Base-by-base conservation (phyloP, 176 grass and related monocot species). In the Secale cereale region DNA sequence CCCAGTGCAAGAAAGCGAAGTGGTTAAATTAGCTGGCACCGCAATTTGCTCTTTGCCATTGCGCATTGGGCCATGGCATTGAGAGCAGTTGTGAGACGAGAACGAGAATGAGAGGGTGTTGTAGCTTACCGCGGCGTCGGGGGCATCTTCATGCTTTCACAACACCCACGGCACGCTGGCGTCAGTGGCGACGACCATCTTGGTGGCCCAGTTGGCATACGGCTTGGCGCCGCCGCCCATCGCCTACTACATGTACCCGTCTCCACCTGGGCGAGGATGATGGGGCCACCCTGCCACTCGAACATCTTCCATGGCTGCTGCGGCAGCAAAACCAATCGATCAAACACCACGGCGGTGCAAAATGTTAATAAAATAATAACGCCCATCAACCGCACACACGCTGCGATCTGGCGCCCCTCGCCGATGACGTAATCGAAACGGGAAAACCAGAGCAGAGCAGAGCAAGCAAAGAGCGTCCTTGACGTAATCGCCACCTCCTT, bases 91-190 rank as follows among this genome's bases (percentile, higher is more conserved):
- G 70, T 28, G 52, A 62, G 46, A 39, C 1, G 8, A 10, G 10
- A 23, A 15, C 20, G 13, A 46, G 43, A 46, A 46, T 3, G 33
- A 7, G 46, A 15, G 7, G 5, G 15, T 7, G 8, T 20, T 26
- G 32, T n/a, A 23, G 32, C 5, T 57, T 85, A 95, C 96, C 66
- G 92, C 89, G 71, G 96, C 91, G 84, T 98, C 96, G 22, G 96
- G 96, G 2, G 93, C 96, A 84, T 98, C 89, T 30, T 98, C 97
- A 81, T 98, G 93, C 77, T 98, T 98, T 86, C 97, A 98, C 97
- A 98, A 95, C 63, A 95, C 82, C 93, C 96, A 98, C 0, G 91
- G 93, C 83, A 98, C 91, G 59, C 93, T 93, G 36, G 96, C 91
- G 86, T 82, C 85, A 29, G 87, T 89, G 78, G 77, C 91, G 45